Evolutionary conservation across 2,329 filamentous ascomycete genomes (phyloP).

Genomic region (Penicillium digitatum): DNA sequence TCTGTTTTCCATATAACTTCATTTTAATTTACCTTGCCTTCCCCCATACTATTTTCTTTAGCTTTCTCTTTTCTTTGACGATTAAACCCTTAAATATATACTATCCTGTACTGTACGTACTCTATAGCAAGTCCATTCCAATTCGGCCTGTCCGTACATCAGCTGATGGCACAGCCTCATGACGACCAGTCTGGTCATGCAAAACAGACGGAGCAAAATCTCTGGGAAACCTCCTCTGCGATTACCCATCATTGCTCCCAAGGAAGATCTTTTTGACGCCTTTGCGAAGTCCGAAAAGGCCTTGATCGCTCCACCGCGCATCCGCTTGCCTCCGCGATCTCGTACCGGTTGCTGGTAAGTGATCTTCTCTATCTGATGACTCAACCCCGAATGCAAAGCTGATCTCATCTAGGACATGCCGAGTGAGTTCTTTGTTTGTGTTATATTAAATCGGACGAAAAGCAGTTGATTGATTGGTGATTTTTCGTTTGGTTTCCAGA

Average conservation of each 20-base stretch:
- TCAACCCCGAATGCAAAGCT: constrained; percentile 3
- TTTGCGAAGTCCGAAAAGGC: constrained; percentile 31
- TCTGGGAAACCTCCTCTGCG: constrained; percentile 38
- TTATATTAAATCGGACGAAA: not conserved
- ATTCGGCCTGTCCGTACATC: constrained; percentile 12
- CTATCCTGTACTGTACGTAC: not conserved
- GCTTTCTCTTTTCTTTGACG: not conserved
- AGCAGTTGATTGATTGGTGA: constrained; percentile 12
- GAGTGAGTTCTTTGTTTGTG: constrained; percentile 32
- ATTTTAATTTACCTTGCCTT: not conserved
- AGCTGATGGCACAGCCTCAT: constrained; percentile 23
- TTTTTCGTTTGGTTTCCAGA: constrained; percentile 21
- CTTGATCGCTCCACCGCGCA: constrained; percentile 37
- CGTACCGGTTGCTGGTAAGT: constrained; percentile 53
- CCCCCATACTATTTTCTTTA: not conserved
- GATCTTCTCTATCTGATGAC: constrained; percentile 4
- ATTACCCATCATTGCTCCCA: constrained; percentile 46
- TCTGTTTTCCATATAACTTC: not conserved
- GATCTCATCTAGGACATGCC: constrained; percentile 39
- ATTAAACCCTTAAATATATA: not conserved
- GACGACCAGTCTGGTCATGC: constrained; percentile 37
- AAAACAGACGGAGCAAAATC: constrained; percentile 35
- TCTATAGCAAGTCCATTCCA: constrained; percentile 2
- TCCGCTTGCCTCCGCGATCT: constrained; percentile 52
- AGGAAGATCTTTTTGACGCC: constrained; percentile 33